Evolutionary conservation across 1,284 basidiomycete species (phyloP).

Genomic region (Caloboletus inedulis): DNA sequence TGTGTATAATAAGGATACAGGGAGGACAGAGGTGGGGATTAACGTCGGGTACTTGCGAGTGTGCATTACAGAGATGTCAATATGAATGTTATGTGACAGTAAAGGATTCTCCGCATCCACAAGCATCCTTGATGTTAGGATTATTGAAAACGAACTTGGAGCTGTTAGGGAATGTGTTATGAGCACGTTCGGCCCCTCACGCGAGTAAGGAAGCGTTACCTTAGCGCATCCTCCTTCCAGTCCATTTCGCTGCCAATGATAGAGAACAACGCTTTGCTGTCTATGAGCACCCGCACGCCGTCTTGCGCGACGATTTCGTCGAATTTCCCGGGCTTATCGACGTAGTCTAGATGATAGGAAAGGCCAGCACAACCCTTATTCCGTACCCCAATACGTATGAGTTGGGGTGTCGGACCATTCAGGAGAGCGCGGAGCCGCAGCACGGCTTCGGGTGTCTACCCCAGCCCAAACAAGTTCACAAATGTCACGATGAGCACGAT

Average conservation of each 20-base stretch:
- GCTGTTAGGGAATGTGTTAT: constrained; percentile 38
- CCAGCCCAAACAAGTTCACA: not conserved
- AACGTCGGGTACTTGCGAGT: constrained; percentile 14
- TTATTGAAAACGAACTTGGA: constrained; percentile 93
- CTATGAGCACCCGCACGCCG: constrained; percentile 90
- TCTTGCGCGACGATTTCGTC: constrained; percentile 98
- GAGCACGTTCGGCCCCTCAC: constrained; percentile 1
- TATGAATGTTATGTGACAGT: constrained; percentile 44
- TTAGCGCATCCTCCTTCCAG: constrained; percentile 91
- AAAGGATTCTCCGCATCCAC: constrained; percentile 93
- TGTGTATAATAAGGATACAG: constrained; percentile 33
- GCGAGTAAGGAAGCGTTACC: constrained; percentile 44
- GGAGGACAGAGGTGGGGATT: constrained; percentile 1
- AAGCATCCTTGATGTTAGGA: constrained; percentile 87
- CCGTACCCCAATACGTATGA: constrained; percentile 92
- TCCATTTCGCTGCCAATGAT: constrained; percentile 99
- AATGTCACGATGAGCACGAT: not conserved
- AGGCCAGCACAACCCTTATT: constrained; percentile 99
- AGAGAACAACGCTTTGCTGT: constrained; percentile 95
- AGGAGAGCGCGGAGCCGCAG: constrained; percentile 68
- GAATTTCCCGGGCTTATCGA: constrained; percentile 86
- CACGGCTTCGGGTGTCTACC: constrained; percentile 81
- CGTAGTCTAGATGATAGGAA: constrained; percentile 97
- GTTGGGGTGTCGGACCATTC: constrained; percentile 79
- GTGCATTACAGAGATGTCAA: constrained; percentile 8